Evolutionary conservation across 768 basidiomycete genomes (phyloP), one percentile per base, ranked within the genome.

Genomic region (Sporobolomyces phaffii): DNA sequence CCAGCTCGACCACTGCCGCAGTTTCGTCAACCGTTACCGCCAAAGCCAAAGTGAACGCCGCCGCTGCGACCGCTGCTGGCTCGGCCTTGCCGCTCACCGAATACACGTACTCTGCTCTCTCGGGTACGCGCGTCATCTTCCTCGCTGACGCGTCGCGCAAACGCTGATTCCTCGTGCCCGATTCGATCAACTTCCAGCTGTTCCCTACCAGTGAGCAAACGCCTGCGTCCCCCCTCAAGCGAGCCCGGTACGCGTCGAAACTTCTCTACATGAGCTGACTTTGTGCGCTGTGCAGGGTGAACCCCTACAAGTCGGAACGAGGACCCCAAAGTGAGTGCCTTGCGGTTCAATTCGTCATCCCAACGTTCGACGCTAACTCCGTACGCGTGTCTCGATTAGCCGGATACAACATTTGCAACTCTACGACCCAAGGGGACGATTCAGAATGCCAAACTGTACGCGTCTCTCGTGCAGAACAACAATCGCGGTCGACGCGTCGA

Each of bases 241-340:
- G n/a, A n/a, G n/a, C n/a, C n/a, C n/a, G n/a, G n/a, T n/a, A n/a
- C n/a, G n/a, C n/a, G n/a, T n/a, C n/a, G n/a, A n/a, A n/a, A n/a
- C n/a, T 50, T 40, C 60, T 51, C 5, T 17, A 11, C 28, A 22
- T n/a, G n/a, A 34, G 18, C 51, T 36, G 20, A 18, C 10, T 14
- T 45, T 45, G 44, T 20, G 15, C 44, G 22, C n/a, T 5, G n/a
- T 40, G 18, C 64, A 59, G 56, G 33, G 64, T 65, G 22, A 59
- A 65, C 64, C 64, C 64, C 7, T 51, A 29, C 64, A 34, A 44
- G 41, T 59, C 57, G 31, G 36, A 26, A 11, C 56, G 64, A 24
- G 64, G 66, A 1, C 66, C 66, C 2, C 64, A 65, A 45, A 34
- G 63, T 64, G 34, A 45, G n/a, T n/a, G n/a, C n/a, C n/a, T n/a